phyloP scores from a whole-genome alignment of 2,329 filamentous ascomycete genomes.

The Neofusicoccum sp. region DNA sequence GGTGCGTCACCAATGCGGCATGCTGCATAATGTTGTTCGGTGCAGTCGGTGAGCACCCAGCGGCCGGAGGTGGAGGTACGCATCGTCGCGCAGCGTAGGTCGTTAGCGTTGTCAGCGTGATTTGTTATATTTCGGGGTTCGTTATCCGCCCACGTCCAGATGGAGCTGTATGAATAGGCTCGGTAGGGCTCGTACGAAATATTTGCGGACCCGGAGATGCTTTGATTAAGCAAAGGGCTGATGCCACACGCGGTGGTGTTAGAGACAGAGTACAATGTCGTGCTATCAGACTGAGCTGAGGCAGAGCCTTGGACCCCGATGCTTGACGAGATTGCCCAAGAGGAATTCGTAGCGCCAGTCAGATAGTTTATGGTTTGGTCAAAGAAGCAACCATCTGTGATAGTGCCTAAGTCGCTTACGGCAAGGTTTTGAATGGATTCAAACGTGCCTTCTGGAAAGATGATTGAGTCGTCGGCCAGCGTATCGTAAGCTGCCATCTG shows the following conservation, averaged over 20 bases:
- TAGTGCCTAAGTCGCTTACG: conserved; percentile 40
- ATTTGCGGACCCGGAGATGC: conserved; percentile 56
- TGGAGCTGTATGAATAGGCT: conserved; percentile 52
- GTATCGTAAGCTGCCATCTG: conserved; percentile 61
- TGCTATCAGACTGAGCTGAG: conserved; percentile 29
- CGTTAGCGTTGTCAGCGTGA: conserved; percentile 29
- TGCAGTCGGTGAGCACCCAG: conserved; percentile 63
- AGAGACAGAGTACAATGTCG: conserved; percentile 31
- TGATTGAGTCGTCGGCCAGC: conserved; percentile 49
- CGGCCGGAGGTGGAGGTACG: conserved; percentile 49
- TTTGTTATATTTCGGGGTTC: conserved; percentile 56
- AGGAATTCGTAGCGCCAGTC: conserved; percentile 53
- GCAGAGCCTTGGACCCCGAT: conserved; percentile 26
- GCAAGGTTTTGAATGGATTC: conserved; percentile 39
- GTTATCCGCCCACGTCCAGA: conserved; percentile 63
- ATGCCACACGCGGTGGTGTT: conserved; percentile 61
- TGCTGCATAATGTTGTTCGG: conserved; percentile 52
- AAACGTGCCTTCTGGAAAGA: conserved; percentile 56
- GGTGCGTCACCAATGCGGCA: conserved; percentile 58
- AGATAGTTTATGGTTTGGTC: conserved; percentile 42
- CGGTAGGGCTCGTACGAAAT: conserved; percentile 52
- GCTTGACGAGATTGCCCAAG: conserved; percentile 34
- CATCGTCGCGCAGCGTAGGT: conserved; percentile 60
- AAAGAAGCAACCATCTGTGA: conserved; percentile 60
- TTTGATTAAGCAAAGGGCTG: conserved; percentile 59